These are phyloP conservation scores for Venturia pyrina DNA, from an alignment of 2,329 filamentous ascomycete genomes.

Conservation along the genomic window DNA sequence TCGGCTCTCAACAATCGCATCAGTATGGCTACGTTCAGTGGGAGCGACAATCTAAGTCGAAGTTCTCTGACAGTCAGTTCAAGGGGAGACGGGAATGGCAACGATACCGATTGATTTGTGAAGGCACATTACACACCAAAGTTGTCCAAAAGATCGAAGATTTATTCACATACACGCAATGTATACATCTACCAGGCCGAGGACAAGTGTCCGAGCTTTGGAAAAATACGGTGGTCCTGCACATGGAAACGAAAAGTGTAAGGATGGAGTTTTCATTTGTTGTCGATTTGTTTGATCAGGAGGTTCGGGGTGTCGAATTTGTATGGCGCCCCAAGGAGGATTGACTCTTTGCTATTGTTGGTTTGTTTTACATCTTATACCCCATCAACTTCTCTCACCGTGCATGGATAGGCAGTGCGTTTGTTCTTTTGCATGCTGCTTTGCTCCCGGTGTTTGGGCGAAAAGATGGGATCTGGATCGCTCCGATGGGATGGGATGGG, in stretches of 20 bases:
- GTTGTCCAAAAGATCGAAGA: background rate
- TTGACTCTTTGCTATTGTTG: background rate
- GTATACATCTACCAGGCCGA: background rate
- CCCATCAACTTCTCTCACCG: background rate
- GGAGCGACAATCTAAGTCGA: constrained; percentile 4
- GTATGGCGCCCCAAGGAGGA: background rate
- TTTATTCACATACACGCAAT: background rate
- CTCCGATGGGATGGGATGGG: background rate
- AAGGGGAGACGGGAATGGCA: background rate
- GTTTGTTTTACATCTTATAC: background rate
- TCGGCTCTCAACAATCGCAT: background rate
- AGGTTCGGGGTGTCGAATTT: background rate
- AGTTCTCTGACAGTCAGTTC: constrained; percentile 4
- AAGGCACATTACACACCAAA: background rate
- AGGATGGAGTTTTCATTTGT: background rate
- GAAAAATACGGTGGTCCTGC: constrained; percentile 1
- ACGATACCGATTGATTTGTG: background rate
- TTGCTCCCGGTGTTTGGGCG: background rate
- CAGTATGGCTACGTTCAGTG: constrained; percentile 6
- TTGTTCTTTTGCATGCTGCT: background rate
- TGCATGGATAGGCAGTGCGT: background rate
- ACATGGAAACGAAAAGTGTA: background rate
- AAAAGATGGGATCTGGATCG: background rate
- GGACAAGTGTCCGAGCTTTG: background rate
- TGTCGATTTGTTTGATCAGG: background rate